A percentile compares a stretch with the other conserved stretches of the same genome.
These are phyloP conservation scores for Aspergillus asperescens DNA, from an alignment of 495 filamentous ascomycete species.

Conservation along the genomic window DNA sequence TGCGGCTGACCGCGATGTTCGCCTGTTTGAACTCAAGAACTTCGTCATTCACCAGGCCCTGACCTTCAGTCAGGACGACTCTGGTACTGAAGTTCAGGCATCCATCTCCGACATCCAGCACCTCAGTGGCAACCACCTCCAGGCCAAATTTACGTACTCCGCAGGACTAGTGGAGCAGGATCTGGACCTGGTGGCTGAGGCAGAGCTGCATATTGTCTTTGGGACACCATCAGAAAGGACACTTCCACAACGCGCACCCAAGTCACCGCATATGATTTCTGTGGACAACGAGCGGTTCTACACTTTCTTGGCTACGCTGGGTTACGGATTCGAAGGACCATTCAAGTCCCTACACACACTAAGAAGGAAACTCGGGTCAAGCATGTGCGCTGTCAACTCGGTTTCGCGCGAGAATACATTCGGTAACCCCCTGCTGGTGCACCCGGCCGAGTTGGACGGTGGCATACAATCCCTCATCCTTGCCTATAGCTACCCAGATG, in stretches of 20 bases:
- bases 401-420: too few relatives aligned
- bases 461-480: too few relatives aligned
- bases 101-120: too few relatives aligned
- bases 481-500: too few relatives aligned
- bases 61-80: neutral
- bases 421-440: too few relatives aligned
- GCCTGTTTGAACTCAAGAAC: slow-evolving; percentile 11
- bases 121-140: neutral
- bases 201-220: too few relatives aligned
- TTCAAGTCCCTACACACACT: slow-evolving; percentile 6
- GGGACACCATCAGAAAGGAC: too few relatives aligned
- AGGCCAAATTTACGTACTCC: neutral
- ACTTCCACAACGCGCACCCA: too few relatives aligned
- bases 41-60: slow-evolving; percentile 38
- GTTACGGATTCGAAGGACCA: slow-evolving; percentile 18
- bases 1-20: neutral
- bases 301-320: slow-evolving; percentile 11
- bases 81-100: neutral
- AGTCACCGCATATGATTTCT: neutral
- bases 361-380: neutral
- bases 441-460: too few relatives aligned
- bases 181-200: too few relatives aligned
- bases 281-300: slow-evolving; percentile 25
- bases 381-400: too few relatives aligned
- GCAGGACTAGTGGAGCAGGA: too few relatives aligned